Conservation (phyloP, 306 rosid genomes). For the Vicia villosa region DNA sequence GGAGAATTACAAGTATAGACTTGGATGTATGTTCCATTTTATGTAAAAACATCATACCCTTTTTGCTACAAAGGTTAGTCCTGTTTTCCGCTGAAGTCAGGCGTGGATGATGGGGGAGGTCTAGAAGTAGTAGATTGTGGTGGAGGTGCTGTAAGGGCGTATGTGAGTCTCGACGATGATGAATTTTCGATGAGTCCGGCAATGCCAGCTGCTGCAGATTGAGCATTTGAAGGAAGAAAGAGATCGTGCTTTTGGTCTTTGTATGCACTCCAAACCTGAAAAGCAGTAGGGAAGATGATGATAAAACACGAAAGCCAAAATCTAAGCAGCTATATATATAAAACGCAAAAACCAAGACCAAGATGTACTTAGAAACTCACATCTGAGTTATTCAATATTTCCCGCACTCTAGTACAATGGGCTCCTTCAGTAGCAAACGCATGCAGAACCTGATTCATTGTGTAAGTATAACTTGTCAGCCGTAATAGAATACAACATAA, state of each 20-base stretch:
- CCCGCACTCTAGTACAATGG: constrained; percentile 94
- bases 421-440: constrained; percentile 99
- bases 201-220: constrained; percentile 97
- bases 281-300: constrained; percentile 6
- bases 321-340: neutral
- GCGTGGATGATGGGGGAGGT: constrained; percentile 55
- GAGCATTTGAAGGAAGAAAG: constrained; percentile 98
- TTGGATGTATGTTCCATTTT: constrained; percentile 24
- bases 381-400: constrained; percentile 79
- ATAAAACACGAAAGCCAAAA: constrained; percentile 11
- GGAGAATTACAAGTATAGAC: constrained; percentile 40
- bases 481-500: constrained; percentile 8
- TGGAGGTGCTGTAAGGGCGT: constrained; percentile 88
- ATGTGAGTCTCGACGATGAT: constrained; percentile 79
- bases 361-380: constrained; percentile 54
- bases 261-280: constrained; percentile 98
- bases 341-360: neutral
- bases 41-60: constrained; percentile 30
- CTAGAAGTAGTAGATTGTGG: constrained; percentile 57
- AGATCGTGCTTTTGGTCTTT: constrained; percentile 98
- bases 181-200: constrained; percentile 96
- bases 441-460: constrained; percentile 80
- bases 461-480: constrained; percentile 25
- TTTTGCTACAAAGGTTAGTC: constrained; percentile 49
- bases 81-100: constrained; percentile 58